Evolutionary conservation across 1,139 yeast genomes (phyloP).

Genomic region (Pichia inconspicua): DNA sequence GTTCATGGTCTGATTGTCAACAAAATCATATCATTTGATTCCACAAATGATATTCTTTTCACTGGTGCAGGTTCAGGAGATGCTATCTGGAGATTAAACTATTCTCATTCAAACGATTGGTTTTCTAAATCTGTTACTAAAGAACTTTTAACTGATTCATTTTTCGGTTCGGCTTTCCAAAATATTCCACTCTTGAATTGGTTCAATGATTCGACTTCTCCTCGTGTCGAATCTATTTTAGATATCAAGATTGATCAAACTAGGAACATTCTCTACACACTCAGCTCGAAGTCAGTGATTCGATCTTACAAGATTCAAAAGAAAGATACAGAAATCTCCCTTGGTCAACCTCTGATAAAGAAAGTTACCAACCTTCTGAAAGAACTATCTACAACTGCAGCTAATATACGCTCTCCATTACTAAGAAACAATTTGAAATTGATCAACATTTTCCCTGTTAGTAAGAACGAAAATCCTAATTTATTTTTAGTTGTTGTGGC

Average conservation of each 20-base stretch:
- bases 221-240: slow-evolving; percentile 46
- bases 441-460: slow-evolving; percentile 55
- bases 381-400: slow-evolving; percentile 47
- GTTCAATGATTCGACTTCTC: slow-evolving; percentile 16
- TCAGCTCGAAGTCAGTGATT: slow-evolving; percentile 76
- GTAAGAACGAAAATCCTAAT: slow-evolving; percentile 57
- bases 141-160: slow-evolving; percentile 67
- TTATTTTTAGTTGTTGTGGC: slow-evolving; percentile 82
- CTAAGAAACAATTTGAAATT: slow-evolving; percentile 38
- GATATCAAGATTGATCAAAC: slow-evolving; percentile 71
- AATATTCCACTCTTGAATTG: slow-evolving; percentile 25
- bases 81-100: slow-evolving; percentile 81
- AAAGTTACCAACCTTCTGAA: slow-evolving; percentile 45
- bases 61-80: slow-evolving; percentile 70
- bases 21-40: slow-evolving; percentile 50
- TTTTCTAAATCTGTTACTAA: slow-evolving; percentile 78
- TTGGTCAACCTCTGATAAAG: slow-evolving; percentile 34
- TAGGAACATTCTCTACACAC: slow-evolving; percentile 68
- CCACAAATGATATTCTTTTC: slow-evolving; percentile 75
- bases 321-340: slow-evolving; percentile 19
- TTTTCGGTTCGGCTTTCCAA: slow-evolving; percentile 43
- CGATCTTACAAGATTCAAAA: slow-evolving; percentile 54
- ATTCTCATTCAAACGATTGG: slow-evolving; percentile 84
- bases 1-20: slow-evolving; percentile 71
- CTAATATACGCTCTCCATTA: slow-evolving; percentile 28